A percentile compares a stretch with the other conserved stretches of the same genome.
phyloP scores from a whole-genome alignment of 768 basidiomycete genomes.

The Arthromyces matolae region DNA sequence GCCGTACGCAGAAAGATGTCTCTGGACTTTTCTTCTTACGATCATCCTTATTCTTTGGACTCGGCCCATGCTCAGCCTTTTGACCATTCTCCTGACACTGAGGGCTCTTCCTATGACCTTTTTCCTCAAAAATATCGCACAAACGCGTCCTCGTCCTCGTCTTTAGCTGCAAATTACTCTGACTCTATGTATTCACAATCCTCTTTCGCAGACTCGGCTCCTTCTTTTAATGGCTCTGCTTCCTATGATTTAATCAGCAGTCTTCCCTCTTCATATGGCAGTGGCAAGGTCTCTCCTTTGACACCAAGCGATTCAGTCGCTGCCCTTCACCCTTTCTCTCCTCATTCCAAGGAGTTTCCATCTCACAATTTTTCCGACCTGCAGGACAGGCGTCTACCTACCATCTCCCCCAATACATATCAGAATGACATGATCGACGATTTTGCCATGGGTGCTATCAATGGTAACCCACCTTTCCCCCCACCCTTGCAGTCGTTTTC shows the following conservation, averaged over 20 bases:
- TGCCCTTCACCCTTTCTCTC: conserved; percentile 53
- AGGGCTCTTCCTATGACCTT: conserved; percentile 62
- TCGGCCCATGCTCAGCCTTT: conserved; percentile 35
- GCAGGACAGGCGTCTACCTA: conserved; percentile 55
- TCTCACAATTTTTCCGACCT: conserved; percentile 56
- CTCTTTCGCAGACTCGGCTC: conserved; percentile 57
- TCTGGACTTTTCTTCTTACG: conserved; percentile 54
- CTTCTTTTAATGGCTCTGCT: conserved; percentile 52
- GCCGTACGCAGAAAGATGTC: conserved; percentile 37
- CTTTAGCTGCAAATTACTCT: conserved; percentile 54
- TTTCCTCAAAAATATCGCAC: conserved; percentile 61
- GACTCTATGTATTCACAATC: conserved; percentile 58
- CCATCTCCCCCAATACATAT: conserved; percentile 42
- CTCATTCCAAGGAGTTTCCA: conserved; percentile 55
- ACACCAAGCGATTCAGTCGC: conserved; percentile 64
- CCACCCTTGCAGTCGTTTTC: conserved; percentile 55
- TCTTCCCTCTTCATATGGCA: conserved; percentile 61
- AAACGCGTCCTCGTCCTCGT: conserved; percentile 69
- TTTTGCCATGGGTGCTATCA: conserved; percentile 49
- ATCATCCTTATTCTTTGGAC: conserved; percentile 47
- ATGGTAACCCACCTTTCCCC: conserved; percentile 43
- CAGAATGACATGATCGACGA: conserved; percentile 63
- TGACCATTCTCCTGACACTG: conserved; percentile 51
- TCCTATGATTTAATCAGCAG: conserved; percentile 66
- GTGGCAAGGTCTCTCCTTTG: conserved; percentile 73